Base-by-base conservation (phyloP, 2,329 filamentous ascomycete genomes). In the Myotisia sp. region DNA sequence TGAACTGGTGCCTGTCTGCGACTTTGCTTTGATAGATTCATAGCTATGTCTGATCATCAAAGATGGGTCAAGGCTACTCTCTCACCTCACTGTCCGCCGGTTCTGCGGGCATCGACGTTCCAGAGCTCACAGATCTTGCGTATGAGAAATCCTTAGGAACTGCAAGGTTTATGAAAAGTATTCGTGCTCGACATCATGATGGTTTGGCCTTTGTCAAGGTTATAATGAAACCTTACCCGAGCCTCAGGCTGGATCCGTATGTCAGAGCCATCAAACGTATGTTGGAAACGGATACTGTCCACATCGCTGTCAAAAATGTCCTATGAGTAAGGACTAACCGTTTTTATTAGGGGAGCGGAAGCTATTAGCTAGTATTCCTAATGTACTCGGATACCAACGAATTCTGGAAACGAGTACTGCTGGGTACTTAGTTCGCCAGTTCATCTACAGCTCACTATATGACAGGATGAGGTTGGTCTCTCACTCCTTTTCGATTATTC, bases 21-120 rank as follows among this genome's bases (percentile, higher is more conserved):
- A 23, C 22, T 23, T 7, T 23, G 22, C 22, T 23, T n/a, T 23
- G 6, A 6, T 23, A 23, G 22, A 23, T 19, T 32, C 20, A 23
- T 32, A 27, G 32, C 24, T 9, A 34, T 34, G 32, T 17, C 27
- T 33, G 27, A 20, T n/a, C 36, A 22, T 14, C 46, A 53, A 63
- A 38, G 47, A 98, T 98, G 90, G 90, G 90, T 44, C 90, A 98
- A 69, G 86, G 84, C 44, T 94, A 94, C 63, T 94, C 87, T 42
- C 74, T 92, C 48, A 83, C 85, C 35, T 86, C 85, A 52, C 80
- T 92, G 44, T 90, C 85, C 36, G 83, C 84, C 42, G 90, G 86
- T 54, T 81, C 84, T 36, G 86, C 86, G 38, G 84, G 85, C 47
- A 93, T 98, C 56, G 87, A 98, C 57, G 75, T 92, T 18, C 80